These are phyloP conservation scores for Phytophthora sansomeana DNA, from an alignment of 352 stramenopile species.

Conservation along the genomic window DNA sequence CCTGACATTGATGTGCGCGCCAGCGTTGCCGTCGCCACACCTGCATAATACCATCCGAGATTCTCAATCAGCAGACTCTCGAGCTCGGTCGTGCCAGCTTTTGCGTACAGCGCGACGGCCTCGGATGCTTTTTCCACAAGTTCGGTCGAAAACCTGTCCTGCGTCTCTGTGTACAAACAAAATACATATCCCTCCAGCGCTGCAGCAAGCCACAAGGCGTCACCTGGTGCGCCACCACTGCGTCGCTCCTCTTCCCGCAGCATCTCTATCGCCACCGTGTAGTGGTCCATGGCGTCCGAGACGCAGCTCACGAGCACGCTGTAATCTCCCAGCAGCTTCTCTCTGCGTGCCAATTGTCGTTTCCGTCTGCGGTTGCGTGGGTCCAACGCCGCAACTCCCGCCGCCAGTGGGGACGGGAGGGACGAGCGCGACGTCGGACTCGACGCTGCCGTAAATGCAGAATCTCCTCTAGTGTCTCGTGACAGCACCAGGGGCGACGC, in stretches of 20 bases:
- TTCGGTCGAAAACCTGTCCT: constrained; percentile 73
- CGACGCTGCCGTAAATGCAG: constrained; percentile 12
- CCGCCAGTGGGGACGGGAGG: constrained; percentile 44
- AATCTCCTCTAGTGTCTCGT: constrained; percentile 17
- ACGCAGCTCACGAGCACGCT: constrained; percentile 71
- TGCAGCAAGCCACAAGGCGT: constrained; percentile 83
- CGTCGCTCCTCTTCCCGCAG: constrained; percentile 80
- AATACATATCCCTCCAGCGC: constrained; percentile 80
- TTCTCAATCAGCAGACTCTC: constrained; percentile 77
- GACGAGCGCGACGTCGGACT: constrained; percentile 38
- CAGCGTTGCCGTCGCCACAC: constrained; percentile 39
- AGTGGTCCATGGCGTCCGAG: constrained; percentile 76
- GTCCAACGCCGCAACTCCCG: constrained; percentile 44
- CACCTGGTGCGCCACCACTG: constrained; percentile 51
- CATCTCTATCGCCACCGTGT: constrained; percentile 72
- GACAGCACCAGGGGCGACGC: constrained; percentile 43
- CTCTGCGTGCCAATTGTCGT: constrained; percentile 62
- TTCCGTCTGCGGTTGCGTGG: constrained; percentile 53
- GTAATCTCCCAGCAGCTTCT: constrained; percentile 88
- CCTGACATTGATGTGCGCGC: constrained; percentile 22
- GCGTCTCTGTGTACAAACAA: constrained; percentile 58
- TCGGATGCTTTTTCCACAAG: constrained; percentile 85
- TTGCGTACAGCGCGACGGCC: constrained; percentile 70
- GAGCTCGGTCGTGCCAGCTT: constrained; percentile 68
- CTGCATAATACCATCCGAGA: constrained; percentile 77